Evolutionary conservation across 306 rosid genomes (phyloP), one percentile per base, ranked within the genome.

Genomic region (Cajanus cajan): DNA sequence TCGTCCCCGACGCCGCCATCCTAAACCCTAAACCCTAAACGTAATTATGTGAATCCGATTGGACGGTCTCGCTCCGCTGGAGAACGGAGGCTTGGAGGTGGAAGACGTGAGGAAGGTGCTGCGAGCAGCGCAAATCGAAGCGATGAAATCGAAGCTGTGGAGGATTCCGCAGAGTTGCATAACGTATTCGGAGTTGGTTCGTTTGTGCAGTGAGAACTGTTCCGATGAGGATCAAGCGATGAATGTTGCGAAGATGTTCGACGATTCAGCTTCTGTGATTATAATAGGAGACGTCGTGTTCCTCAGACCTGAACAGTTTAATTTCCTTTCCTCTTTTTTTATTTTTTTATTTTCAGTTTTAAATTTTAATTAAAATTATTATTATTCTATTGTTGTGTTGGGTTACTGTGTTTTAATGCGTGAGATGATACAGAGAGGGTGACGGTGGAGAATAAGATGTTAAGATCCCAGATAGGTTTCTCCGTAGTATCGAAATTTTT

Each of bases 271-370:
- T 1, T 74, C 80, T 11, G 97, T 94, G 4, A 88, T 94, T 80
- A 76, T 94, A 15, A 36, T 91, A 67, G 97, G 97, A 57, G 90
- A 91, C 52, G 28, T 71, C 58, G 98, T 94, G 10, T 82, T 91
- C 63, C 83, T 92, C 72, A 81, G 69, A 14, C 98, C 96, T 2
- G 97, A 94, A 21, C 91, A 89, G 98, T 97, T 94, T 3, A 85
- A 65, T 82, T 72, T 14, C 43, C 4, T 2, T 19, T 37, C 40
- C 79, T 3, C 9, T 19, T 24, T 15, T 3, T 4, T 3, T 13
- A 28, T 28, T 28, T 28, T 28, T 28, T 28, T 28, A 28, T 28
- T 28, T 3, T 28, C 31, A 0, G 22, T 19, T 71, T 7, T 62
- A 0, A 24, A 4, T 34, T 62, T 40, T 2, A 3, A 39, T 63